These are phyloP conservation scores for Cyclotella atomus DNA, from an alignment of 108 stramenopile genomes.

Conservation along the genomic window DNA sequence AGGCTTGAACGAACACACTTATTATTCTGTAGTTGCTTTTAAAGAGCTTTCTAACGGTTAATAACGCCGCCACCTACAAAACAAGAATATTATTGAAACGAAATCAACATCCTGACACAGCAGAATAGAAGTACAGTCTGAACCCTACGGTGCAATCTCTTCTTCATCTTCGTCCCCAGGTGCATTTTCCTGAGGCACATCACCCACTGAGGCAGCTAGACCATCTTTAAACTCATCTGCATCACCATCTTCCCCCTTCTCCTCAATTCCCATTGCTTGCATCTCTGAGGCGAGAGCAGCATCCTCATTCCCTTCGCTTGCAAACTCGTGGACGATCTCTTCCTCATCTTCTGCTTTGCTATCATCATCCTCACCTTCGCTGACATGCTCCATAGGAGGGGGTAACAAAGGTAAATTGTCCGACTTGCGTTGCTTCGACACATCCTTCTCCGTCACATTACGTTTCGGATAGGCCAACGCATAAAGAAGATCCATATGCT, in stretches of 20 bases:
- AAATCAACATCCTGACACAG: neutral
- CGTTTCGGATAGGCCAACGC: constrained; percentile 80
- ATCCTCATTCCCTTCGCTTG: constrained; percentile 7
- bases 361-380: constrained; percentile 20
- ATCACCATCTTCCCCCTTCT: neutral
- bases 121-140: neutral
- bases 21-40: no score
- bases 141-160: neutral
- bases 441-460: constrained; percentile 17
- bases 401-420: constrained; percentile 12
- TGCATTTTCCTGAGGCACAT: no score
- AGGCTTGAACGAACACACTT: no score
- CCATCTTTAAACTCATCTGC: neutral
- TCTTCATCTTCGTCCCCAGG: neutral
- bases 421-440: no score
- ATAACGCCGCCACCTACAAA: neutral
- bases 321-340: constrained; percentile 13
- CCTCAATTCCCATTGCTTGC: constrained; percentile 13
- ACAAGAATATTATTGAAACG: neutral
- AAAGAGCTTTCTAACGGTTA: neutral
- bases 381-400: constrained; percentile 18
- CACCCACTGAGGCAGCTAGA: neutral
- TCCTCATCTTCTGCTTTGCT: constrained; percentile 8
- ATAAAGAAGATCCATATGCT: constrained; percentile 84
- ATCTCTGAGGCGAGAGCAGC: constrained; percentile 4